Conservation (phyloP, 768 basidiomycete genomes). For the Termitomyces sp. region DNA sequence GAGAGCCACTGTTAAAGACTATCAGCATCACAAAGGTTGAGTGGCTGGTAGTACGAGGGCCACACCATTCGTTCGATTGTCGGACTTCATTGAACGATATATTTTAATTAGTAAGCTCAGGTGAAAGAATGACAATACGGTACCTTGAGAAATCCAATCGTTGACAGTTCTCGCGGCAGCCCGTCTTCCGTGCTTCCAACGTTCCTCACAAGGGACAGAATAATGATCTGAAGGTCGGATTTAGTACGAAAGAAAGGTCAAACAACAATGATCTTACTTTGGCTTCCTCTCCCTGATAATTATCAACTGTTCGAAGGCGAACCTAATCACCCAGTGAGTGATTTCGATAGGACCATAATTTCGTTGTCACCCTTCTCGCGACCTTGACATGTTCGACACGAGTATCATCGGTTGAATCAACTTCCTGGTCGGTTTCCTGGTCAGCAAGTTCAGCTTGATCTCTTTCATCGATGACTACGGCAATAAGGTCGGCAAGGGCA, state of each 20-base stretch:
- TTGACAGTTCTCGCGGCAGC: slow-evolving; percentile 27
- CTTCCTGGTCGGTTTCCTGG: slow-evolving; percentile 34
- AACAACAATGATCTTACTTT: slow-evolving; percentile 25
- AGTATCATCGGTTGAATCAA: slow-evolving; percentile 14
- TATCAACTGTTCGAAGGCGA: slow-evolving; percentile 68
- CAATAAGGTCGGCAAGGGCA: slow-evolving; percentile 37
- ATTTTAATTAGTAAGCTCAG: neutral
- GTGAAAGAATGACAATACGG: neutral
- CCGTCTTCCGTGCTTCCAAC: slow-evolving; percentile 37
- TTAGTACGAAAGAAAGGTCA: neutral
- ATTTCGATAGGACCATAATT: neutral
- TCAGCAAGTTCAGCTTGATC: slow-evolving; percentile 58
- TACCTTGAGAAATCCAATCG: slow-evolving; percentile 74
- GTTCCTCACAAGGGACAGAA: slow-evolving; percentile 71
- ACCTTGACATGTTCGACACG: slow-evolving; percentile 44
- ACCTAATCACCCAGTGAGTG: slow-evolving; percentile 32
- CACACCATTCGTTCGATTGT: slow-evolving; percentile 48
- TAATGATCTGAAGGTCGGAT: slow-evolving; percentile 42
- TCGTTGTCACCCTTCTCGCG: slow-evolving; percentile 40
- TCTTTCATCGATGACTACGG: slow-evolving; percentile 63
- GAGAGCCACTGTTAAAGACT: slow-evolving; percentile 45
- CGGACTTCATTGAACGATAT: slow-evolving; percentile 29
- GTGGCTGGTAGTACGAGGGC: neutral
- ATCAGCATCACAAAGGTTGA: neutral
- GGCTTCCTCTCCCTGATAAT: slow-evolving; percentile 73